phyloP scores from a whole-genome alignment of 2,329 filamentous ascomycete species.

The Elsinoe australis region DNA sequence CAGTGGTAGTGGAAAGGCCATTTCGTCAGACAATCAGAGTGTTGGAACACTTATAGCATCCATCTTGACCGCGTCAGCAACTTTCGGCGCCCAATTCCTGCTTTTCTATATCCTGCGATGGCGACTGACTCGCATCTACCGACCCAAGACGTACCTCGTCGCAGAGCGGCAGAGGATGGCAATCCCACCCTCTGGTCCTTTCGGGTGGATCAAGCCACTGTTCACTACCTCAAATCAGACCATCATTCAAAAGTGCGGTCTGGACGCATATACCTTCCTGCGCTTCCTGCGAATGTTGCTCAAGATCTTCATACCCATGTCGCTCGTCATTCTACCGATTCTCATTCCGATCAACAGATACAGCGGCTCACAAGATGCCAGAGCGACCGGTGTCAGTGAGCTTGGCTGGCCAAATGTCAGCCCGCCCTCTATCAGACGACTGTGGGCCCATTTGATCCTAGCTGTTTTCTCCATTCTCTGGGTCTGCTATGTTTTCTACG shows the following conservation, averaged over 20 bases:
- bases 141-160: slow-evolving; percentile 78
- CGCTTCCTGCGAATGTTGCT: slow-evolving; percentile 80
- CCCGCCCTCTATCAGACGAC: slow-evolving; percentile 51
- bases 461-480: slow-evolving; percentile 71
- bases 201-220: slow-evolving; percentile 47
- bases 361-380: slow-evolving; percentile 48
- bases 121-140: slow-evolving; percentile 68
- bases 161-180: slow-evolving; percentile 75
- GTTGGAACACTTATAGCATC: slow-evolving; percentile 33
- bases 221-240: slow-evolving; percentile 69
- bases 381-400: slow-evolving; percentile 65
- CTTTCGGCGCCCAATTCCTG: slow-evolving; percentile 45
- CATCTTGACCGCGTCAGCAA: slow-evolving; percentile 29
- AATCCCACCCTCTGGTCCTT: slow-evolving; percentile 56
- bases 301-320: slow-evolving; percentile 83
- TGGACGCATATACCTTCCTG: slow-evolving; percentile 96
- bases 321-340: slow-evolving; percentile 70
- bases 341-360: slow-evolving; percentile 77
- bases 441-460: slow-evolving; percentile 78
- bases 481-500: slow-evolving; percentile 80
- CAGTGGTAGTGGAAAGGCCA: slow-evolving; percentile 5
- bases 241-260: slow-evolving; percentile 87
- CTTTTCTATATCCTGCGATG: slow-evolving; percentile 71
- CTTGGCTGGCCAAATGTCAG: slow-evolving; percentile 84
- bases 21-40: slow-evolving; percentile 21